These are phyloP conservation scores for Raphanus sativus DNA, from an alignment of 345 rosid species.

Conservation along the genomic window DNA sequence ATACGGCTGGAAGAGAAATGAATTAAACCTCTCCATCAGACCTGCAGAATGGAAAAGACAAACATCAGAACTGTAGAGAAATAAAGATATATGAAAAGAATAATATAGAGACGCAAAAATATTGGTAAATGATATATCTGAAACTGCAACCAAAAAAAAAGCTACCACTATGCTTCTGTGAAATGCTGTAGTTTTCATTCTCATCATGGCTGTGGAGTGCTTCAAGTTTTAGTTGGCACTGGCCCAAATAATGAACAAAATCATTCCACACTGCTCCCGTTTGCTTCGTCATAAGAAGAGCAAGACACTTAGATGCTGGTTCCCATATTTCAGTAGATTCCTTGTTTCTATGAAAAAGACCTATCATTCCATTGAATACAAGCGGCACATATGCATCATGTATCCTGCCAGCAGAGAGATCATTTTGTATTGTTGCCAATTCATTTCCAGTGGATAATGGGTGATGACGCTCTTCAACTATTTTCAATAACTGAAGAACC, in stretches of 20 bases:
- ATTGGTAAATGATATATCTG: background rate
- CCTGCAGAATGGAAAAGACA: constrained; percentile 39
- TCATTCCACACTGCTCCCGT: constrained; percentile 55
- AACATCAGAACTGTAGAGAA: constrained; percentile 1
- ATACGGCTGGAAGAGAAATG: background rate
- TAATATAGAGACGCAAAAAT: background rate
- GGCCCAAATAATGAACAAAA: constrained; percentile 49
- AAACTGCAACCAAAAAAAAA: background rate
- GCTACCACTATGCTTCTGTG: constrained; percentile 47
- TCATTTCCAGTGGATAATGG: constrained; percentile 34
- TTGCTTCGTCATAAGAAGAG: constrained; percentile 52
- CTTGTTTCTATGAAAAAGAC: constrained; percentile 52
- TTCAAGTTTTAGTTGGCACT: constrained; percentile 46
- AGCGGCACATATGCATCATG: constrained; percentile 52
- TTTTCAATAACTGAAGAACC: constrained; percentile 60
- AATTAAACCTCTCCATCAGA: background rate
- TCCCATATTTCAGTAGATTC: constrained; percentile 61
- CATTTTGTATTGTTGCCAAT: constrained; percentile 48
- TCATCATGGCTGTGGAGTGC: constrained; percentile 35
- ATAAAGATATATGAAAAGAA: background rate
- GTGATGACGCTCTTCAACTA: constrained; percentile 55
- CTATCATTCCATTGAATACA: constrained; percentile 65
- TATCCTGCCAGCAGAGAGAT: constrained; percentile 58
- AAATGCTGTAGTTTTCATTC: constrained; percentile 27
- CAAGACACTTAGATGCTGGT: constrained; percentile 68